Evolutionary conservation across 192 early-diverging fungal genomes (phyloP).

Genomic region (Coemansia sp.): DNA sequence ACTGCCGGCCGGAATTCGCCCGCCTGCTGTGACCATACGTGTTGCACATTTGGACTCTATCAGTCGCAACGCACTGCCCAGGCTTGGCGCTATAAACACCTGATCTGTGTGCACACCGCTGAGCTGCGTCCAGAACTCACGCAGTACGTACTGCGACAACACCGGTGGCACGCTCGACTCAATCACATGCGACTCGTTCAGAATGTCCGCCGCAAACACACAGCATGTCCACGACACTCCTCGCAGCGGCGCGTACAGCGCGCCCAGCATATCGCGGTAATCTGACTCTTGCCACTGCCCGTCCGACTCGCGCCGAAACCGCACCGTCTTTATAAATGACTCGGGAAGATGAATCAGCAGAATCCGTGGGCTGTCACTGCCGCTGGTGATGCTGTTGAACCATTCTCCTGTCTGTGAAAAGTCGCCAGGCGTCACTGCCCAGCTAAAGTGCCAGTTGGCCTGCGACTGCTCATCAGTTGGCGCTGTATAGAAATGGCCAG

Average conservation of each 20-base stretch:
- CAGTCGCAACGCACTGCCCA: conserved; percentile 31
- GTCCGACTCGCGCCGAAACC: conserved; percentile 17
- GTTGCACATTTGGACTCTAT: conserved; percentile 28
- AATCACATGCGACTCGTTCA: conserved; percentile 32
- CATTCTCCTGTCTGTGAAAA: conserved; percentile 35
- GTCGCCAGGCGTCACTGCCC: conserved; percentile 42
- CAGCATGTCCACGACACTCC: conserved; percentile 31
- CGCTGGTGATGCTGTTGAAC: conserved; percentile 19
- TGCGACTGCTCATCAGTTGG: conserved; percentile 6
- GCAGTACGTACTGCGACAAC: conserved; percentile 44
- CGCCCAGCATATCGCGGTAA: conserved; percentile 40
- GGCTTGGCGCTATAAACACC: conserved; percentile 37
- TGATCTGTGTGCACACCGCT: conserved; percentile 30
- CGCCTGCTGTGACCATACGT: neutral
- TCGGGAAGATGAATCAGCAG: conserved; percentile 47
- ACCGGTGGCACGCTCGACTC: conserved; percentile 35
- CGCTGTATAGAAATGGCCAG: conserved; percentile 26
- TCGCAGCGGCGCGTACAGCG: conserved; percentile 40
- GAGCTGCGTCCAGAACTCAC: conserved; percentile 49
- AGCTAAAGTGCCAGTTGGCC: conserved; percentile 46
- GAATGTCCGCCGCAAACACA: conserved; percentile 37
- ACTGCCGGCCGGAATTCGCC: neutral
- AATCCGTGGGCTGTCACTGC: conserved; percentile 17
- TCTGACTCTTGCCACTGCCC: conserved; percentile 24
- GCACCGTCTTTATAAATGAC: conserved; percentile 25